phyloP scores from a whole-genome alignment of 495 filamentous ascomycete genomes.

The Lentithecium fluviatile region DNA sequence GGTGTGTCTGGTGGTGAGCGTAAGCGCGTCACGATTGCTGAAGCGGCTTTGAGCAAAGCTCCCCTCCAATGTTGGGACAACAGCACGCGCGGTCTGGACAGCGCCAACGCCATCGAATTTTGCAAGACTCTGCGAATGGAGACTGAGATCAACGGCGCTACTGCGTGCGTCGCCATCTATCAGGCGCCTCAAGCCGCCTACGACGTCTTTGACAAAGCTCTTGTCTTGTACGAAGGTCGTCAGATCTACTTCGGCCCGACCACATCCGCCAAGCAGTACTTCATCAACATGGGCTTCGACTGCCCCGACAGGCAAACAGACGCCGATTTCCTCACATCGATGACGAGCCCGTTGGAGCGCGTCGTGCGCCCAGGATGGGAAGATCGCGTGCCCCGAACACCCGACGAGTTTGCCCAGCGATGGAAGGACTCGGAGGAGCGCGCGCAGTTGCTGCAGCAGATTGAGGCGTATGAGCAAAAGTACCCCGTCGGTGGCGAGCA shows the following conservation, averaged over 20 bases:
- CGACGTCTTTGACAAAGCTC: conserved; percentile 45
- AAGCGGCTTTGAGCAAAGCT: conserved; percentile 41
- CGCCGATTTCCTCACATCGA: conserved; percentile 70
- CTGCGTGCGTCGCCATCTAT: conserved; percentile 46
- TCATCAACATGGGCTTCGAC: conserved; percentile 59
- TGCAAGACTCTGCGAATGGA: conserved; percentile 45
- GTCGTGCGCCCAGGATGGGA: conserved; percentile 61
- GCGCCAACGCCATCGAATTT: conserved; percentile 48
- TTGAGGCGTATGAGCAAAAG: conserved; percentile 64
- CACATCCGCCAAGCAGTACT: conserved; percentile 40
- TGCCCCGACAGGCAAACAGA: conserved; percentile 61
- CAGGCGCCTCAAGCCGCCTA: conserved; percentile 45
- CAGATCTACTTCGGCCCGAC: conserved; percentile 45
- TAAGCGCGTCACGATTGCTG: conserved; percentile 48
- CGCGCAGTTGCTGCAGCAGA: conserved; percentile 62
- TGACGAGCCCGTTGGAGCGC: conserved; percentile 67
- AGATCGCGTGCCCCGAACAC: conserved; percentile 63
- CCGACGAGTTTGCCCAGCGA: conserved; percentile 65
- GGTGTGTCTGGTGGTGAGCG: conserved; percentile 46
- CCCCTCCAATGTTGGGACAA: conserved; percentile 49
- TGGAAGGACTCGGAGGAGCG: conserved; percentile 77
- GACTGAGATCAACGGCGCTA: conserved; percentile 41
- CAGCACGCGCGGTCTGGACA: conserved; percentile 46
- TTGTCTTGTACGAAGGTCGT: conserved; percentile 46
- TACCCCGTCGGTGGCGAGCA: conserved; percentile 65